Evolutionary conservation across 495 filamentous ascomycete genomes (phyloP).

Genomic region (Penicillium cosmopolitanum): DNA sequence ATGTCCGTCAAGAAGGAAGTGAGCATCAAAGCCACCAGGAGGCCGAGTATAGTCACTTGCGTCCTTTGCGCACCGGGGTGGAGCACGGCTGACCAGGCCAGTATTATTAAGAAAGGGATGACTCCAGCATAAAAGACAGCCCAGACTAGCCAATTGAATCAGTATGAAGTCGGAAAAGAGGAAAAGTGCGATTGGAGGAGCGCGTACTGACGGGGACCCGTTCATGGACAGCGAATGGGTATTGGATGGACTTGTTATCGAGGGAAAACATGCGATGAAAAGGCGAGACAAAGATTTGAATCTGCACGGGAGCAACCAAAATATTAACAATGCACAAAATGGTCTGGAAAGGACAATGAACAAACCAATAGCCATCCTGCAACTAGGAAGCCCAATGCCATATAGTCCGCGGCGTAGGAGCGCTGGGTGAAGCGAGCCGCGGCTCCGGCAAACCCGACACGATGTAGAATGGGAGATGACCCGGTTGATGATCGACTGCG

Average conservation of each 20-base stretch:
- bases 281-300: constrained; percentile 73
- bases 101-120: constrained; percentile 67
- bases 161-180: constrained; percentile 5
- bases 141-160: constrained; percentile 49
- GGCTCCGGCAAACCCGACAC: constrained; percentile 40
- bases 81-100: constrained; percentile 64
- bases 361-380: constrained; percentile 67
- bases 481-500: constrained; percentile 33
- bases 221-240: constrained; percentile 82
- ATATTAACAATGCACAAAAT: not conserved
- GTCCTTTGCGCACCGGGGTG: constrained; percentile 72
- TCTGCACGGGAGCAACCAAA: constrained; percentile 38
- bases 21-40: constrained; percentile 75
- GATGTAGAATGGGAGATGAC: constrained; percentile 32
- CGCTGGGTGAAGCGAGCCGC: constrained; percentile 56
- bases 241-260: constrained; percentile 80
- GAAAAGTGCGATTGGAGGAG: not conserved
- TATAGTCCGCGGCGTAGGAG: constrained; percentile 85
- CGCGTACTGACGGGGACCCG: constrained; percentile 75
- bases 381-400: constrained; percentile 72
- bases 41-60: constrained; percentile 82
- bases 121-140: constrained; percentile 77
- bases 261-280: constrained; percentile 82
- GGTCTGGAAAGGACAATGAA: not conserved
- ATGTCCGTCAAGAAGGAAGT: constrained; percentile 85